Conservation (phyloP, 176 grass and related monocot genomes). For the Guadua angustifolia region DNA sequence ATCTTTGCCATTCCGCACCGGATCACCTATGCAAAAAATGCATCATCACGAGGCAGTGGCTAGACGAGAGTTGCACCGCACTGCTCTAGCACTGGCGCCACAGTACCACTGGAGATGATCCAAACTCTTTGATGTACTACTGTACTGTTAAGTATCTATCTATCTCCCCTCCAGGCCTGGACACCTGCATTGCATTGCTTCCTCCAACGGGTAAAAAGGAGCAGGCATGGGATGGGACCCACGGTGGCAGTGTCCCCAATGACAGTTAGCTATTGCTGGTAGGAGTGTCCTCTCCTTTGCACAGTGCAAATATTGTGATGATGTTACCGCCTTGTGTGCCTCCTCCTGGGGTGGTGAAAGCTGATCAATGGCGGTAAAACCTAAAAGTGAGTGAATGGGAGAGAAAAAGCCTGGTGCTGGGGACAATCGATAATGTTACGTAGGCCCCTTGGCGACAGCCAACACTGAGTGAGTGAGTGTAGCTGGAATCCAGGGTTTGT, state of each 20-base stretch:
- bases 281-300: slow-evolving; percentile 25
- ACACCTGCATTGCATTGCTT: background rate
- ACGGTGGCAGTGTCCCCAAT: background rate
- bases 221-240: background rate
- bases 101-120: background rate
- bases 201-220: slow-evolving; percentile 40
- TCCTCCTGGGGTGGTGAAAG: slow-evolving; percentile 37
- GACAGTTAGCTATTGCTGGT: slow-evolving; percentile 28
- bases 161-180: background rate
- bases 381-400: background rate
- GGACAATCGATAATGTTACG: background rate
- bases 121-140: background rate
- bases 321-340: background rate
- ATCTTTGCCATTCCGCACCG: background rate
- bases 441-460: slow-evolving; percentile 48
- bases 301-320: background rate
- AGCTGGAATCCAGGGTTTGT: slow-evolving; percentile 44
- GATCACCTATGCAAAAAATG: background rate
- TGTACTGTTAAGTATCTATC: background rate
- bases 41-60: background rate
- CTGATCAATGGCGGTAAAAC: background rate
- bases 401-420: background rate
- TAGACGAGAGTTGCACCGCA: background rate
- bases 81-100: slow-evolving; percentile 11
- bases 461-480: slow-evolving; percentile 23